Percentiles rank a stretch among this genome's conserved stretches.
Conservation (phyloP, 805 yeast genomes). For the Candida taoyuanica region DNA sequence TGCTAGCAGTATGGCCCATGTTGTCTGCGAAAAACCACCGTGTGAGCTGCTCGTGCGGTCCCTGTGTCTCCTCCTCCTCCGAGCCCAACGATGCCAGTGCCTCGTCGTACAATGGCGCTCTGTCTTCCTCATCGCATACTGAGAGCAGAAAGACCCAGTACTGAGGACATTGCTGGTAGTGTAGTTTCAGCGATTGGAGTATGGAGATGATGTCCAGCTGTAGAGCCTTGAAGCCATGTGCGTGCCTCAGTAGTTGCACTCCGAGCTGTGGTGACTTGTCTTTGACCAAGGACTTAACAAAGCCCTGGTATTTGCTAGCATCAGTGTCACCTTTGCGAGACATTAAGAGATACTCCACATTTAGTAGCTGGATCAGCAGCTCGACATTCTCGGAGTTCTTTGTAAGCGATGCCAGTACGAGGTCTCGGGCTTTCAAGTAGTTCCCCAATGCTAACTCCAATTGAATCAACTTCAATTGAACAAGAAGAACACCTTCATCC, state of each 20-base stretch:
- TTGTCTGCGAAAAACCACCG: too few species aligned
- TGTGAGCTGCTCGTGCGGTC: too few species aligned
- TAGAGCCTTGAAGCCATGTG: slow-evolving; percentile 1
- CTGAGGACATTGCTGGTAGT: neutral
- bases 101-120: slow-evolving; percentile 1
- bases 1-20: too few species aligned
- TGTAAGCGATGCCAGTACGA: slow-evolving; percentile 21
- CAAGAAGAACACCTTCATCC: slow-evolving; percentile 24
- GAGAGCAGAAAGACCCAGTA: slow-evolving; percentile 3
- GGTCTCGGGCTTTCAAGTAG: slow-evolving; percentile 31
- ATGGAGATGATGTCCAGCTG: neutral
- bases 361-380: slow-evolving; percentile 38
- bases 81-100: neutral
- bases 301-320: slow-evolving; percentile 1
- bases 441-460: slow-evolving; percentile 37
- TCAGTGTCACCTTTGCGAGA: neutral
- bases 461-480: slow-evolving; percentile 38
- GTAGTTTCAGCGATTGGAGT: neutral
- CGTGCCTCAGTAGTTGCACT: slow-evolving; percentile 4
- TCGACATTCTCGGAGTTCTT: slow-evolving; percentile 29
- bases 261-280: slow-evolving; percentile 2
- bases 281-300: slow-evolving; percentile 5
- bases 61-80: too few species aligned
- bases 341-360: slow-evolving; percentile 34
- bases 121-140: neutral